Conservation (phyloP, 352 stramenopile species). For the Globisporangium orthogonon region DNA sequence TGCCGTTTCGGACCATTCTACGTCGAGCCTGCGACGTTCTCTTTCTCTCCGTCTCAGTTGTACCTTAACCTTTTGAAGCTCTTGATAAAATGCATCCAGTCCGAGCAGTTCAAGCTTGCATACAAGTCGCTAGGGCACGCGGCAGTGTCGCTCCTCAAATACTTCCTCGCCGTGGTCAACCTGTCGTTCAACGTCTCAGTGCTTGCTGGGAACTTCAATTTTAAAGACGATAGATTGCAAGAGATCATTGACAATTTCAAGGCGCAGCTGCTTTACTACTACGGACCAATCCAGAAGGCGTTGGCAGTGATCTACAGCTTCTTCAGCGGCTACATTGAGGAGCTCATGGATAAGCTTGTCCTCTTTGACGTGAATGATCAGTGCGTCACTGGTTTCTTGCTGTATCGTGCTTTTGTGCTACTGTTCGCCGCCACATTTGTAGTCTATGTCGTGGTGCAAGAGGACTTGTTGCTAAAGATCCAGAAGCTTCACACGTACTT, state of each 20-base stretch:
- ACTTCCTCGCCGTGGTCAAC: slow-evolving; percentile 43
- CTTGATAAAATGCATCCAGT: slow-evolving; percentile 13
- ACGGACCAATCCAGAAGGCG: slow-evolving; percentile 17
- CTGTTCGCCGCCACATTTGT: slow-evolving; percentile 36
- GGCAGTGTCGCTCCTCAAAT: slow-evolving; percentile 29
- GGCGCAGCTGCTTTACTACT: slow-evolving; percentile 15
- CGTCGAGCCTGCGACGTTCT: slow-evolving; percentile 21
- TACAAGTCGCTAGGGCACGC: slow-evolving; percentile 22
- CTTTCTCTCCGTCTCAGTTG: slow-evolving; percentile 18
- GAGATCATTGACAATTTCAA: slow-evolving; percentile 21
- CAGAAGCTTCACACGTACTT: slow-evolving; percentile 46
- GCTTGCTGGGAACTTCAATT: slow-evolving; percentile 27
- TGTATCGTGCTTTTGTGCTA: slow-evolving; percentile 21
- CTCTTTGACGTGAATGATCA: slow-evolving; percentile 23
- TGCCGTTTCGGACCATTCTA: slow-evolving; percentile 47
- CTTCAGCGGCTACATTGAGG: slow-evolving; percentile 26
- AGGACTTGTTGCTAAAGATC: slow-evolving; percentile 46
- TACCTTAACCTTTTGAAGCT: slow-evolving; percentile 11
- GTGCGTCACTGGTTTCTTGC: slow-evolving; percentile 34
- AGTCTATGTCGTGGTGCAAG: slow-evolving; percentile 53
- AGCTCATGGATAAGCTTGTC: slow-evolving; percentile 25
- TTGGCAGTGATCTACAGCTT: slow-evolving; percentile 26
- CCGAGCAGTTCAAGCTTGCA: slow-evolving; percentile 20
- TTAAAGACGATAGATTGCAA: slow-evolving; percentile 10
- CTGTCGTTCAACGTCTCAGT: slow-evolving; percentile 62